phyloP scores from a whole-genome alignment of 192 early-diverging fungal genomes.

The Gamsiella multidivaricata region DNA sequence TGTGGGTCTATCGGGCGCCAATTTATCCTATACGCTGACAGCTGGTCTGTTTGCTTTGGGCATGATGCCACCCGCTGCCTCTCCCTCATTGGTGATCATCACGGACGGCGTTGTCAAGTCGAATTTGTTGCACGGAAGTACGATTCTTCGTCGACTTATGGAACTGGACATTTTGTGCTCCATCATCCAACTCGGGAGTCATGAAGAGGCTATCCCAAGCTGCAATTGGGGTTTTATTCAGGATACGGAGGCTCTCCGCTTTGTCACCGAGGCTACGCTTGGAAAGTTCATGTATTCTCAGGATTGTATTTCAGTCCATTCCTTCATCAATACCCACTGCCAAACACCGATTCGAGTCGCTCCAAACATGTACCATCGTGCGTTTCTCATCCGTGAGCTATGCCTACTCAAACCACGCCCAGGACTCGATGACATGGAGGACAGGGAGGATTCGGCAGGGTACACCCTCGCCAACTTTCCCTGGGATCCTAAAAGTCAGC shows the following conservation, averaged over 20 bases:
- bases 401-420: constrained; percentile 46
- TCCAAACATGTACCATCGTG: constrained; percentile 64
- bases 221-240: constrained; percentile 80
- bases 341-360: constrained; percentile 13
- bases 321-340: background rate
- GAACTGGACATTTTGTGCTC: constrained; percentile 73
- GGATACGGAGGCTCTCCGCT: constrained; percentile 80
- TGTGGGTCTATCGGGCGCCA: constrained; percentile 65
- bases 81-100: constrained; percentile 67
- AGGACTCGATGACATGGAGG: constrained; percentile 33
- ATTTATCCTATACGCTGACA: constrained; percentile 65
- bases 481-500: constrained; percentile 71
- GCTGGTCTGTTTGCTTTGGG: constrained; percentile 65
- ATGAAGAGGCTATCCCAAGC: constrained; percentile 70
- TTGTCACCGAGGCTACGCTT: constrained; percentile 72
- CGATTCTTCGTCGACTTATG: constrained; percentile 68
- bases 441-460: constrained; percentile 36
- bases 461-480: constrained; percentile 67
- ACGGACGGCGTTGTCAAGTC: constrained; percentile 84
- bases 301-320: constrained; percentile 61
- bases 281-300: constrained; percentile 78
- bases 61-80: constrained; percentile 57
- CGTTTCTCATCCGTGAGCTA: constrained; percentile 60
- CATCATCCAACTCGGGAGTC: constrained; percentile 78
- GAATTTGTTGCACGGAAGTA: constrained; percentile 68